phyloP scores from a whole-genome alignment of 1,139 yeast genomes.

The Suhomyces terraborum region DNA sequence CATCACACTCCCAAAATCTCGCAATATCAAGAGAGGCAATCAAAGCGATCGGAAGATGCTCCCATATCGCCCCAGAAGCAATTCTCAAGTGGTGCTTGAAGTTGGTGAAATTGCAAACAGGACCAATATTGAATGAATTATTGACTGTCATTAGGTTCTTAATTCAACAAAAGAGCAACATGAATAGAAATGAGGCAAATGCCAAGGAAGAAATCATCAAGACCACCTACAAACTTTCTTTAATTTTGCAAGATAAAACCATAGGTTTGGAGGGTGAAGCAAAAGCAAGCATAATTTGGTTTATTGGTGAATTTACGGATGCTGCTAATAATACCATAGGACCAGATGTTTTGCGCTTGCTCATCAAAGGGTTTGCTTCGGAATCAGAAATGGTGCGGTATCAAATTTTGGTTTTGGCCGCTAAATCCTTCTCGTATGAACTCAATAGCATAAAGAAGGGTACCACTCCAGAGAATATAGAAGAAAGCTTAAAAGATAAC shows the following conservation, averaged over 20 bases:
- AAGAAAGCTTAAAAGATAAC: constrained; percentile 29
- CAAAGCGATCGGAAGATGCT: constrained; percentile 57
- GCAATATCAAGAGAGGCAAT: constrained; percentile 55
- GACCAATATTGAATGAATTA: constrained; percentile 54
- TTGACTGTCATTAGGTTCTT: constrained; percentile 70
- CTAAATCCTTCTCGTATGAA: constrained; percentile 66
- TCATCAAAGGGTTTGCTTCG: constrained; percentile 57
- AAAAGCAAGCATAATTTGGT: constrained; percentile 84
- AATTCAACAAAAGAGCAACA: constrained; percentile 55
- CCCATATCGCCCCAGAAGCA: constrained; percentile 35
- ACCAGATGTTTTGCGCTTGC: constrained; percentile 72
- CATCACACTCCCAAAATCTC: constrained; percentile 39
- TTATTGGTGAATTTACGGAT: constrained; percentile 76
- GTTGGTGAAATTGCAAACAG: constrained; percentile 31
- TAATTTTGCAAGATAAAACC: constrained; percentile 28
- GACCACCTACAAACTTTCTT: constrained; percentile 42
- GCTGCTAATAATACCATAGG: constrained; percentile 51
- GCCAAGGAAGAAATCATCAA: constrained; percentile 32
- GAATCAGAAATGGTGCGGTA: constrained; percentile 64
- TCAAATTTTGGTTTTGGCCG: constrained; percentile 71
- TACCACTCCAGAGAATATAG: constrained; percentile 25
- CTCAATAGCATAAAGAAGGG: constrained; percentile 38
- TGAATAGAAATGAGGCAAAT: constrained; percentile 22
- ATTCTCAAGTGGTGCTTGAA: constrained; percentile 47
- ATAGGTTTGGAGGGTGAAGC: constrained; percentile 52